These are phyloP conservation scores for Panaeolus cyanescens DNA, from an alignment of 768 basidiomycete species.

Conservation along the genomic window DNA sequence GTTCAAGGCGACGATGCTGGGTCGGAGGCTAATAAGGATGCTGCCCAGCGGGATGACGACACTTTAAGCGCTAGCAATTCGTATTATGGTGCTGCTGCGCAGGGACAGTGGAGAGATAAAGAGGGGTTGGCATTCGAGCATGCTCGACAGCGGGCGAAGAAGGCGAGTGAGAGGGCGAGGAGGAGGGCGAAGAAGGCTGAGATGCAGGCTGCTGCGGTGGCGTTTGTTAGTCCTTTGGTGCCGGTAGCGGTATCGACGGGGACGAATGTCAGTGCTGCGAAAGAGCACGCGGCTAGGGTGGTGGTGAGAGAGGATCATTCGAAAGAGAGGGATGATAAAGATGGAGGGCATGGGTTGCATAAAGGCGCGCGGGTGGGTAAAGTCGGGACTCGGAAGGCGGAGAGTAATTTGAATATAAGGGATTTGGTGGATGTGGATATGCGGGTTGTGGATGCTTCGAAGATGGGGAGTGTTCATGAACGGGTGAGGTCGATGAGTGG, in stretches of 20 bases:
- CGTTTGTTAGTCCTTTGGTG: not conserved
- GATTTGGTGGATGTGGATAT: not conserved
- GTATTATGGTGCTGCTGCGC: not conserved
- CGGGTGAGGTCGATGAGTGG: constrained; percentile 1
- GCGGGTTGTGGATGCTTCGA: not conserved
- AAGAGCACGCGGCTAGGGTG: not conserved
- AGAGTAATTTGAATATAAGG: not conserved
- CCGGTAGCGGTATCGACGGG: no score
- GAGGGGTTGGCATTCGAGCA: constrained; percentile 52
- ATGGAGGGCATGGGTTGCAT: not conserved
- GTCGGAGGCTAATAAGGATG: not conserved
- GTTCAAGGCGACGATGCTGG: no score
- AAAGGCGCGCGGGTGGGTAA: not conserved
- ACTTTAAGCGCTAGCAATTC: not conserved
- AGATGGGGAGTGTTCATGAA: constrained; percentile 3
- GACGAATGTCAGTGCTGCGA: no score
- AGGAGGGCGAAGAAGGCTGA: constrained; percentile 34
- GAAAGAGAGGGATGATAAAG: not conserved
- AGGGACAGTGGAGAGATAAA: constrained; percentile 24
- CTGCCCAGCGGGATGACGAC: not conserved
- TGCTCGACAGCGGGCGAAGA: constrained; percentile 47
- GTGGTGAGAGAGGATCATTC: not conserved
- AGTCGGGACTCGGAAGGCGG: not conserved
- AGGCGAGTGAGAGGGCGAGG: constrained; percentile 40
- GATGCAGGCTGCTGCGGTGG: constrained; percentile 1